Percentiles rank a stretch among this genome's conserved stretches.
Conservation (phyloP, 345 rosid genomes). For the Theobroma cacao region DNA sequence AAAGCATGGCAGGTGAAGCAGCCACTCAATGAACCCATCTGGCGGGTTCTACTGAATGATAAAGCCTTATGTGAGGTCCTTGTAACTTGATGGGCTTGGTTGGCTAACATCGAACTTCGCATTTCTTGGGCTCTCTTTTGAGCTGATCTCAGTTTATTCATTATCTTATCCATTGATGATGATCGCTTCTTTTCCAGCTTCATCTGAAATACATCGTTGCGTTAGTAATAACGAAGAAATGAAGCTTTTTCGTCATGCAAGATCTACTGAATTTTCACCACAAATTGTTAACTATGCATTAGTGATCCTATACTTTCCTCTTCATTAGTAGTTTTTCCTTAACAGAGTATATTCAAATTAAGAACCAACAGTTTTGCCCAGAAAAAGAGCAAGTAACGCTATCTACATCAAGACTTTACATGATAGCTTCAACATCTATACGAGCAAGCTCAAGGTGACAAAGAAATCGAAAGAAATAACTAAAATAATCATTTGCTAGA, state of each 20-base stretch:
- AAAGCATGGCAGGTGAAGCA: conserved; percentile 88
- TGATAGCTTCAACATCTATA: not conserved
- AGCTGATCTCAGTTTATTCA: conserved; percentile 85
- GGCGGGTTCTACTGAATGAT: conserved; percentile 52
- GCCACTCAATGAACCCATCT: conserved; percentile 69
- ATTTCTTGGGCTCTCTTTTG: conserved; percentile 93
- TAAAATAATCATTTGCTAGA: not conserved
- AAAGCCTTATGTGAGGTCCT: conserved; percentile 38
- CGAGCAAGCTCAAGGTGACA: not conserved
- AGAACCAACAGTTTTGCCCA: not conserved
- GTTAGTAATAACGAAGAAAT: conserved; percentile 7
- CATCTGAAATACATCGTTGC: conserved; percentile 57
- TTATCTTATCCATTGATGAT: conserved; percentile 88
- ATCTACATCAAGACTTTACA: conserved; percentile 2
- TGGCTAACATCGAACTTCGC: conserved; percentile 71
- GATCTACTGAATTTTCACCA: not conserved
- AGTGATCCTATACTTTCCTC: not conserved
- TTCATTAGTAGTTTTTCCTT: not conserved
- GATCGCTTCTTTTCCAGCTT: conserved; percentile 93
- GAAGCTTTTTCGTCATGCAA: not conserved
- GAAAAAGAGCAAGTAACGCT: not conserved
- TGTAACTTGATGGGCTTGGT: conserved; percentile 45
- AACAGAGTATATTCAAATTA: not conserved
- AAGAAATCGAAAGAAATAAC: conserved; percentile 4
- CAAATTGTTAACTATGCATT: not conserved